A percentile compares a stretch with the other conserved stretches of the same genome.
phyloP scores from a whole-genome alignment of 176 grass and related monocot species.

The Lolium rigidum region DNA sequence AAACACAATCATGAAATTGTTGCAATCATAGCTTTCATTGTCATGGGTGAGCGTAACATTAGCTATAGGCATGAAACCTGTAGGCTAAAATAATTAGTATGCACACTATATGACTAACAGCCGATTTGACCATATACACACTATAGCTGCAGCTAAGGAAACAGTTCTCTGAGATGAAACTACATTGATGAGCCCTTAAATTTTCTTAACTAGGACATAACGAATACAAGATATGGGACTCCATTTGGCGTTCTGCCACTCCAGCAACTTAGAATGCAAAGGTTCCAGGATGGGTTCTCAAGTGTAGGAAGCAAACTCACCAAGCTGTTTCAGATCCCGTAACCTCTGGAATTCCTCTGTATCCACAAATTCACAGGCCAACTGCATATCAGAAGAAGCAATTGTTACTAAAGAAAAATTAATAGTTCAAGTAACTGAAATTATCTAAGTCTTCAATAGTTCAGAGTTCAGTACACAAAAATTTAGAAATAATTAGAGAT shows the following conservation, averaged over 20 bases:
- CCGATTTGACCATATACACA: background rate
- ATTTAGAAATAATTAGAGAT: slow-evolving; percentile 7
- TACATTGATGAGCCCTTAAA: background rate
- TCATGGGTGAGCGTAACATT: background rate
- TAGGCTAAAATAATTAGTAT: background rate
- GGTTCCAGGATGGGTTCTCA: background rate
- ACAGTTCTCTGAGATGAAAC: background rate
- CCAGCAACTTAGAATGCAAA: background rate
- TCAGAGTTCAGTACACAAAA: background rate
- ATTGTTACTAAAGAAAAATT: slow-evolving; percentile 19
- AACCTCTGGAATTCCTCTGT: slow-evolving; percentile 95
- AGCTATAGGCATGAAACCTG: background rate
- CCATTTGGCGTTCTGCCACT: background rate
- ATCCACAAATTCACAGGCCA: slow-evolving; percentile 88
- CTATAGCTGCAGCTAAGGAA: background rate
- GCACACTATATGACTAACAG: background rate
- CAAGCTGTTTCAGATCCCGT: slow-evolving; percentile 93
- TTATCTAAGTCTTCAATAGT: background rate
- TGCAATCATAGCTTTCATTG: background rate
- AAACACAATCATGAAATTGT: slow-evolving; percentile 3
- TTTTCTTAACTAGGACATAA: background rate
- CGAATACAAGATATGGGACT: background rate
- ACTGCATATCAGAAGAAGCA: slow-evolving; percentile 50
- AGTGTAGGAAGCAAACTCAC: slow-evolving; percentile 46
- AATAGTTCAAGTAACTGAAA: background rate